Conservation (phyloP, 2,329 filamentous ascomycete species). For the Teratosphaeria pseudoeucalypti region DNA sequence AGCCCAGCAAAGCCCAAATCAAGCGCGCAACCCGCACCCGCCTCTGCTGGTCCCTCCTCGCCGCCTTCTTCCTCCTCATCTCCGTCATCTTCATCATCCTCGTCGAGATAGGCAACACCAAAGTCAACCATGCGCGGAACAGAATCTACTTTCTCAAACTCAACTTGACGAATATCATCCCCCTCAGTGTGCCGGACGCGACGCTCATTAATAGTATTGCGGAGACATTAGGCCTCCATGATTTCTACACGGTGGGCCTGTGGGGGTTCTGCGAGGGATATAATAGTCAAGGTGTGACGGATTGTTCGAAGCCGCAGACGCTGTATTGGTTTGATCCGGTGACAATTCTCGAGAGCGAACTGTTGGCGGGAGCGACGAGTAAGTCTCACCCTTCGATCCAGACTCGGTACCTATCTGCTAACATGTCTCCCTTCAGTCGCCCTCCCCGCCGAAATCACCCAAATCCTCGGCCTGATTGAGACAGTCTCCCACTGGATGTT, state of each 20-base stretch:
- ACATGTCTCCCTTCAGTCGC: conserved; percentile 45
- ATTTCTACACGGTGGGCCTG: conserved; percentile 86
- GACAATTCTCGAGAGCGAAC: conserved; percentile 64
- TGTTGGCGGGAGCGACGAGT: conserved; percentile 72
- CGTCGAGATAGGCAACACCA: conserved; percentile 67
- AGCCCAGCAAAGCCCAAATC: conserved; percentile 28
- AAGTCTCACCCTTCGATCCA: conserved; percentile 19
- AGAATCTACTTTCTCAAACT: conserved; percentile 77
- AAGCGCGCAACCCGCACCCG: conserved; percentile 44
- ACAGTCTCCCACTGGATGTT: conserved; percentile 80
- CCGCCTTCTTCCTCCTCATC: conserved; percentile 61
- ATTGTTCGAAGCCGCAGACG: conserved; percentile 58
- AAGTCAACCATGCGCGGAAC: conserved; percentile 48
- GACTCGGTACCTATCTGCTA: conserved; percentile 1
- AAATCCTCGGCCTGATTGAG: conserved; percentile 63
- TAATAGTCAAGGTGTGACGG: conserved; percentile 59
- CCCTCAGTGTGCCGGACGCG: conserved; percentile 59
- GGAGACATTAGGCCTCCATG: conserved; percentile 74
- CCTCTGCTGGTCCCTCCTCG: conserved; percentile 51
- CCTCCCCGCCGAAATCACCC: conserved; percentile 61
- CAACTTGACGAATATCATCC: conserved; percentile 72
- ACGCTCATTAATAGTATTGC: conserved; percentile 78
- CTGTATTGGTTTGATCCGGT: conserved; percentile 92
- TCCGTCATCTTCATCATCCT: conserved; percentile 70
- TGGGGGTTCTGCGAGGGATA: conserved; percentile 93